These are phyloP conservation scores for Gastrolobium bilobum DNA, from an alignment of 306 rosid species.

Conservation along the genomic window DNA sequence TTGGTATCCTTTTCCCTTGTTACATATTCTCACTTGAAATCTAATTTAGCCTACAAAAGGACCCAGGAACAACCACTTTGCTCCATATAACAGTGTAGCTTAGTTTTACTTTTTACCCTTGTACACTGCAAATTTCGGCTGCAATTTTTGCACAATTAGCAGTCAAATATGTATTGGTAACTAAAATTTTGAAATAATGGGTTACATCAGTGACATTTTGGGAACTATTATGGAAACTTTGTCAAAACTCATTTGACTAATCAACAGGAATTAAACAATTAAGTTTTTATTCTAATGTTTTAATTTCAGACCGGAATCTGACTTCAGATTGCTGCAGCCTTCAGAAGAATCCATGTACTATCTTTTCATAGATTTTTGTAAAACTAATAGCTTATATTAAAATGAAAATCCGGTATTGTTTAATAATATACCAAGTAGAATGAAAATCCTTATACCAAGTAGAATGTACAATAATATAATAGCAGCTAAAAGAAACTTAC, in stretches of 20 bases:
- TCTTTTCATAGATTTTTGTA: background rate
- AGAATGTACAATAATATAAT: conserved; percentile 14
- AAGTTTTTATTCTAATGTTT: conserved; percentile 28
- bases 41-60: conserved; percentile 33
- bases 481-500: conserved; percentile 69
- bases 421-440: conserved; percentile 9
- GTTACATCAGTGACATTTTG: conserved; percentile 5
- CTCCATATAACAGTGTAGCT: conserved; percentile 9
- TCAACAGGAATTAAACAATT: background rate
- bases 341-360: conserved; percentile 13
- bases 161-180: conserved; percentile 18
- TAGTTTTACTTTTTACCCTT: conserved; percentile 23
- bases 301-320: conserved; percentile 29
- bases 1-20: conserved; percentile 23
- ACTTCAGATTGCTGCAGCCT: conserved; percentile 28
- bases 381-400: conserved; percentile 39
- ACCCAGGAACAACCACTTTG: conserved; percentile 1
- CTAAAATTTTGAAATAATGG: conserved; percentile 22
- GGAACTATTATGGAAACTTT: conserved; percentile 12
- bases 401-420: conserved; percentile 38
- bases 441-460: conserved; percentile 29
- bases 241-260: conserved; percentile 34
- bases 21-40: conserved; percentile 30
- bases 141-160: background rate
- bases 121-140: conserved; percentile 23